A percentile compares a stretch with the other conserved stretches of the same genome.
Evolutionary conservation across 1,139 yeast genomes (phyloP).

Genomic region (Yamadazyma pseudoaaseri): DNA sequence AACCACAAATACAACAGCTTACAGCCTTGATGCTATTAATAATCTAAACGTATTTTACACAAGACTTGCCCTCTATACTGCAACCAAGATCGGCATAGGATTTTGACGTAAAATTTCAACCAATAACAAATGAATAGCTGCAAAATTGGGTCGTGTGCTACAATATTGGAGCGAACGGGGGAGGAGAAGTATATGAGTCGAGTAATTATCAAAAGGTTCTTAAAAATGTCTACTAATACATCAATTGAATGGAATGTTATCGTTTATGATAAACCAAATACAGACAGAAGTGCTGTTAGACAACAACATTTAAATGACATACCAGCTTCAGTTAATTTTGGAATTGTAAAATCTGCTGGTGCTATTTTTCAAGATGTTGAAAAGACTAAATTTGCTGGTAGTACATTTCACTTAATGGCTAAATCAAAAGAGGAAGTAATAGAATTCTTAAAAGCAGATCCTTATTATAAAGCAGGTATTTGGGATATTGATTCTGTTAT

Average conservation of each 20-base stretch:
- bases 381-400: slow-evolving; percentile 66
- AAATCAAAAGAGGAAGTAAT: slow-evolving; percentile 61
- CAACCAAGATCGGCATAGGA: too few species aligned
- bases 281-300: slow-evolving; percentile 57
- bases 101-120: too few species aligned
- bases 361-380: slow-evolving; percentile 53
- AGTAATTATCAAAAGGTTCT: slow-evolving; percentile 6
- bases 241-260: slow-evolving; percentile 64
- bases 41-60: too few species aligned
- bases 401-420: slow-evolving; percentile 63
- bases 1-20: too few species aligned
- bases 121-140: too few species aligned
- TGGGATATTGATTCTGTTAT: slow-evolving; percentile 72
- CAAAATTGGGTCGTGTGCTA: not conserved
- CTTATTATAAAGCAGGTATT: slow-evolving; percentile 62
- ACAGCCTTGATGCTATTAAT: too few species aligned
- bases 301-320: slow-evolving; percentile 58
- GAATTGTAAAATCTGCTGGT: slow-evolving; percentile 64
- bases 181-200: too few species aligned
- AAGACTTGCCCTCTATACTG: too few species aligned
- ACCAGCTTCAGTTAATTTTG: slow-evolving; percentile 49
- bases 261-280: slow-evolving; percentile 66
- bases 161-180: not conserved
- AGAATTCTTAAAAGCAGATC: slow-evolving; percentile 61
- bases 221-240: slow-evolving; percentile 15